Percentiles rank a stretch among this genome's conserved stretches.
Conservation (phyloP, 352 stramenopile species). For the Pythium pyrilobum region DNA sequence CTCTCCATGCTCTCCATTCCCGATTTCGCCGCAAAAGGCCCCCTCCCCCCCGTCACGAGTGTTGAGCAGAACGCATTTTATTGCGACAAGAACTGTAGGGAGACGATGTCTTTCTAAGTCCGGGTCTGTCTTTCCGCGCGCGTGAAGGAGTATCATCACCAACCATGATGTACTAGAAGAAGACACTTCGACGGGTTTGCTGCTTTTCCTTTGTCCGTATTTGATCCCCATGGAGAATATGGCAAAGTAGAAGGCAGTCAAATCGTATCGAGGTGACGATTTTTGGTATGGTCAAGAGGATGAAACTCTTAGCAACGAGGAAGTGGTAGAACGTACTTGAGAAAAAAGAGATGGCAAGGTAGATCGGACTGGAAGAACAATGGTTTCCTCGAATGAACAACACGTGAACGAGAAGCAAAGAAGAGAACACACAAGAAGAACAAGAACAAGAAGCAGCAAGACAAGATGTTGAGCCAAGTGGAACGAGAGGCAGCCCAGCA, state of each 20-base stretch:
- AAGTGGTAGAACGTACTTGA: slow-evolving; percentile 48
- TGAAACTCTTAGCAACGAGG: slow-evolving; percentile 7
- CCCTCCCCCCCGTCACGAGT: slow-evolving; percentile 38
- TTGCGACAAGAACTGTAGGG: slow-evolving; percentile 71
- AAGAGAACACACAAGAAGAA: slow-evolving; percentile 49
- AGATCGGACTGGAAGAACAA: slow-evolving; percentile 63
- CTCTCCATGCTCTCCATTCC: slow-evolving; percentile 30
- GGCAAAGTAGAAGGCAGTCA: too few relatives aligned
- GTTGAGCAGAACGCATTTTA: slow-evolving; percentile 51
- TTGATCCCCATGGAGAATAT: slow-evolving; percentile 21
- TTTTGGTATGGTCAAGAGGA: neutral
- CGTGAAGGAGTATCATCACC: slow-evolving; percentile 46
- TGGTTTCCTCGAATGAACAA: slow-evolving; percentile 78
- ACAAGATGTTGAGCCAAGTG: slow-evolving; percentile 52
- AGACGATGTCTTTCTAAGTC: slow-evolving; percentile 89
- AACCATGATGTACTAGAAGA: slow-evolving; percentile 57
- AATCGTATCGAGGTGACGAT: slow-evolving; percentile 1
- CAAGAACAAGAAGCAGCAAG: slow-evolving; percentile 23
- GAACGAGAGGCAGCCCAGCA: slow-evolving; percentile 39
- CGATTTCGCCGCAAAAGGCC: slow-evolving; percentile 63
- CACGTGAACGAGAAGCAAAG: slow-evolving; percentile 51
- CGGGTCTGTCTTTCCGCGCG: slow-evolving; percentile 60
- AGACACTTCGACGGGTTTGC: slow-evolving; percentile 19
- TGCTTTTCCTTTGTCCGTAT: slow-evolving; percentile 58
- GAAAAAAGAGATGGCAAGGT: slow-evolving; percentile 65